A percentile compares a stretch with the other conserved stretches of the same genome.
phyloP scores from a whole-genome alignment of 768 basidiomycete genomes.

The Agaricus subrufescens region DNA sequence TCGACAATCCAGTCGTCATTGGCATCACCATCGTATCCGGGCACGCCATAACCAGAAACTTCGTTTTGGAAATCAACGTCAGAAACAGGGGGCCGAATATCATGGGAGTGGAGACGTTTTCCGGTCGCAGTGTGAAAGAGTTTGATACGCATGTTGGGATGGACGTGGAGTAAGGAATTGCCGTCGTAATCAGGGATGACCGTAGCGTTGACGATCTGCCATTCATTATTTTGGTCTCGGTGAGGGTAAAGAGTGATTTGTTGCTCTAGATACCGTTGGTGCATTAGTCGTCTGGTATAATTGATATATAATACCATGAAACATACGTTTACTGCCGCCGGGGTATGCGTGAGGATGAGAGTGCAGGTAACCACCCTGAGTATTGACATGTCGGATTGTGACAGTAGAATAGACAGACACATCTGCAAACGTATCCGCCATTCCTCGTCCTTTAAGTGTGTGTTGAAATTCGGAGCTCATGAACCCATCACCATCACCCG shows the following conservation, averaged over 20 bases:
- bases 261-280: conserved; percentile 60
- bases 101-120: conserved; percentile 92
- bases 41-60: conserved; percentile 89
- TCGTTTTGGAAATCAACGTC: conserved; percentile 99
- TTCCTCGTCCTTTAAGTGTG: conserved; percentile 81
- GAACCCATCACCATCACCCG: conserved; percentile 97
- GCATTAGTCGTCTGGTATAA: not conserved
- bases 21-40: conserved; percentile 79
- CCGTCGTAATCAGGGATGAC: conserved; percentile 42
- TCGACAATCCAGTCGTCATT: conserved; percentile 95
- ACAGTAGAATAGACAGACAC: conserved; percentile 81
- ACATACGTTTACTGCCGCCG: conserved; percentile 78
- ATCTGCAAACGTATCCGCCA: conserved; percentile 96
- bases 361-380: conserved; percentile 98
- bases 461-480: conserved; percentile 99
- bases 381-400: conserved; percentile 87
- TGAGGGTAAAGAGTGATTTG: conserved; percentile 99
- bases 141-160: conserved; percentile 66
- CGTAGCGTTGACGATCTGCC: conserved; percentile 81
- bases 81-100: conserved; percentile 88
- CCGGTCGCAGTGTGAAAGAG: conserved; percentile 76
- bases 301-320: conserved; percentile 4
- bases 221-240: conserved; percentile 93
- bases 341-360: conserved; percentile 92
- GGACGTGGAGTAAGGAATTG: conserved; percentile 58